Percentiles rank a stretch among this genome's conserved stretches.
Conservation (phyloP, 2,329 filamentous ascomycete species). For the Lachnellula willkommii region DNA sequence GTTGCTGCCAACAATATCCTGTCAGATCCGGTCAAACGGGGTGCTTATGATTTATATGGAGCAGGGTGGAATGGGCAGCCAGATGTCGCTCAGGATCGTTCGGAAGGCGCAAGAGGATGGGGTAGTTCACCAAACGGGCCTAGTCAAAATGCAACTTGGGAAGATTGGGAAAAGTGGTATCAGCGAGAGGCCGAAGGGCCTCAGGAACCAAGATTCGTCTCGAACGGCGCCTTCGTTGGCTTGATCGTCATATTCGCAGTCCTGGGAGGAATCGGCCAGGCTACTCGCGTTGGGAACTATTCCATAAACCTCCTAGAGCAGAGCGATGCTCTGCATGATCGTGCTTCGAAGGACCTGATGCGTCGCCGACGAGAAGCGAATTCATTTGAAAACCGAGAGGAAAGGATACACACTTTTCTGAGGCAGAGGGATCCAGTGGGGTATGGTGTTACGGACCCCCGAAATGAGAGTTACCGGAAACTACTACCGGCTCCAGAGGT, state of each 20-base stretch:
- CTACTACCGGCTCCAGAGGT: slow-evolving; percentile 41
- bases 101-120: slow-evolving; percentile 26
- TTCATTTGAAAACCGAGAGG: slow-evolving; percentile 49
- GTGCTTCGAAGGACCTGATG: slow-evolving; percentile 58
- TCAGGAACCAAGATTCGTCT: slow-evolving; percentile 60
- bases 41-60: slow-evolving; percentile 76
- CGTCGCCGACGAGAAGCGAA: slow-evolving; percentile 48
- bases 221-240: slow-evolving; percentile 71
- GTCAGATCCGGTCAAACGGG: slow-evolving; percentile 71
- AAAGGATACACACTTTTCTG: slow-evolving; percentile 72
- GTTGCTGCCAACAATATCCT: slow-evolving; percentile 85
- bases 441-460: slow-evolving; percentile 17
- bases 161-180: slow-evolving; percentile 89
- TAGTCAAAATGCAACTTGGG: slow-evolving; percentile 84
- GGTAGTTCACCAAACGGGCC: slow-evolving; percentile 36
- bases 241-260: slow-evolving; percentile 66
- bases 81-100: slow-evolving; percentile 26
- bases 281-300: slow-evolving; percentile 59
- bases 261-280: slow-evolving; percentile 67
- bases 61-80: slow-evolving; percentile 65
- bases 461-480: slow-evolving; percentile 41
- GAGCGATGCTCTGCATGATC: slow-evolving; percentile 59
- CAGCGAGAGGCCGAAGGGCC: slow-evolving; percentile 42
- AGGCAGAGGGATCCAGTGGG: slow-evolving; percentile 56
- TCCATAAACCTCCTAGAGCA: slow-evolving; percentile 60